Evolutionary conservation across 768 basidiomycete species (phyloP).

Genomic region (Lactarius evosmus): DNA sequence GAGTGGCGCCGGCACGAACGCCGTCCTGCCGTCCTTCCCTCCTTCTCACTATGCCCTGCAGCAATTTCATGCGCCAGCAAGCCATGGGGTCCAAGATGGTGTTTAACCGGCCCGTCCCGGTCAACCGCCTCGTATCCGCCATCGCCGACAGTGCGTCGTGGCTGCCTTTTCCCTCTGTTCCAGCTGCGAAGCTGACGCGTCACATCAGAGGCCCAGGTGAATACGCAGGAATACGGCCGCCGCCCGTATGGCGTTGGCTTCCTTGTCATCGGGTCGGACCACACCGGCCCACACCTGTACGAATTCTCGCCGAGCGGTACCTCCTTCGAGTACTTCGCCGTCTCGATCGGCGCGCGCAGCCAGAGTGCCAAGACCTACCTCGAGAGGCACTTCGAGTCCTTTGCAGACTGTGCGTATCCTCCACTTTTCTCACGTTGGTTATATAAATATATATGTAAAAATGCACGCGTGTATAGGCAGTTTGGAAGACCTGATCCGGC

Average conservation of each 20-base stretch:
- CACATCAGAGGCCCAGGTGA: conserved; percentile 86
- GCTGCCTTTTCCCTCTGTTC: neutral
- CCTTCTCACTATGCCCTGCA: conserved; percentile 34
- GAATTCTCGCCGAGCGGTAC: conserved; percentile 99
- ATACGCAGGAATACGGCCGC: conserved; percentile 76
- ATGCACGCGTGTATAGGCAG: conserved; percentile 63
- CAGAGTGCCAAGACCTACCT: conserved; percentile 99
- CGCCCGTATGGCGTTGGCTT: conserved; percentile 99
- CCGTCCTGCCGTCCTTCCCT: neutral
- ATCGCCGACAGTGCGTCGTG: conserved; percentile 87
- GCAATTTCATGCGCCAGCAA: conserved; percentile 99
- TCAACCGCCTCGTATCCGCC: conserved; percentile 86
- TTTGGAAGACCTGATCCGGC: conserved; percentile 84
- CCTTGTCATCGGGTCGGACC: conserved; percentile 94
- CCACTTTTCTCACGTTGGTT: conserved; percentile 5
- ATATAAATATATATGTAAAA: neutral
- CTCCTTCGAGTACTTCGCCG: conserved; percentile 96
- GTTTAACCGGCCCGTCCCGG: conserved; percentile 92
- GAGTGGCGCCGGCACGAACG: neutral
- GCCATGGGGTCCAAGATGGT: conserved; percentile 94
- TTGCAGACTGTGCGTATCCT: conserved; percentile 68
- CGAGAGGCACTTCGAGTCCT: conserved; percentile 89
- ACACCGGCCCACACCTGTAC: conserved; percentile 93
- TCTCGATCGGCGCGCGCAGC: conserved; percentile 97
- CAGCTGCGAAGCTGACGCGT: neutral